Conservation (phyloP, 768 basidiomycete species). For the Leccinellum rugosiceps region DNA sequence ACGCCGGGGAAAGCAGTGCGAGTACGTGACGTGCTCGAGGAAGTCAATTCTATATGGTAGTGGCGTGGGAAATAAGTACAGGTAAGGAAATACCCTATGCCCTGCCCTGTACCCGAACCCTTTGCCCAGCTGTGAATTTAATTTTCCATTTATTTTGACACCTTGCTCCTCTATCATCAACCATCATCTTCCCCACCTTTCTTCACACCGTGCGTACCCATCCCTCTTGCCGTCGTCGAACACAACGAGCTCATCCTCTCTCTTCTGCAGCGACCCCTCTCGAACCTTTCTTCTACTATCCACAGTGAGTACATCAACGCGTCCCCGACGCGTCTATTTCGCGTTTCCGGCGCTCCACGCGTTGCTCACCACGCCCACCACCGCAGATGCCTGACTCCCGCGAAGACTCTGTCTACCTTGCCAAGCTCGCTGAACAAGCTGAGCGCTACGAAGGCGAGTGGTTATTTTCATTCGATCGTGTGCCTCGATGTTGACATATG, state of each 20-base stretch:
- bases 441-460: conserved; percentile 94
- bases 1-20: background rate
- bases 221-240: conserved; percentile 29
- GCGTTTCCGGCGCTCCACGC: conserved; percentile 17
- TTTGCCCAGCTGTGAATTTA: conserved; percentile 73
- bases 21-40: too few relatives aligned
- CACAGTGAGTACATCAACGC: conserved; percentile 42
- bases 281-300: conserved; percentile 22
- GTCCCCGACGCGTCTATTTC: conserved; percentile 38
- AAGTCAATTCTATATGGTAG: too few relatives aligned
- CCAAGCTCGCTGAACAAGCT: conserved; percentile 99
- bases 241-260: conserved; percentile 36
- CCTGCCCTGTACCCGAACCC: conserved; percentile 56
- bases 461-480: conserved; percentile 7
- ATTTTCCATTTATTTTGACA: conserved; percentile 51
- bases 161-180: conserved; percentile 43
- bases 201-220: conserved; percentile 41
- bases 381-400: conserved; percentile 73
- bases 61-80: conserved; percentile 23
- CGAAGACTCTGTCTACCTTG: conserved; percentile 98
- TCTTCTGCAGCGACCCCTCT: conserved; percentile 13
- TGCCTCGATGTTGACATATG: conserved; percentile 12
- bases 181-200: conserved; percentile 41
- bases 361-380: conserved; percentile 11
- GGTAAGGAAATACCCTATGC: conserved; percentile 30